phyloP scores from a whole-genome alignment of 192 early-diverging fungal genomes.

The Coemansia sp. region DNA sequence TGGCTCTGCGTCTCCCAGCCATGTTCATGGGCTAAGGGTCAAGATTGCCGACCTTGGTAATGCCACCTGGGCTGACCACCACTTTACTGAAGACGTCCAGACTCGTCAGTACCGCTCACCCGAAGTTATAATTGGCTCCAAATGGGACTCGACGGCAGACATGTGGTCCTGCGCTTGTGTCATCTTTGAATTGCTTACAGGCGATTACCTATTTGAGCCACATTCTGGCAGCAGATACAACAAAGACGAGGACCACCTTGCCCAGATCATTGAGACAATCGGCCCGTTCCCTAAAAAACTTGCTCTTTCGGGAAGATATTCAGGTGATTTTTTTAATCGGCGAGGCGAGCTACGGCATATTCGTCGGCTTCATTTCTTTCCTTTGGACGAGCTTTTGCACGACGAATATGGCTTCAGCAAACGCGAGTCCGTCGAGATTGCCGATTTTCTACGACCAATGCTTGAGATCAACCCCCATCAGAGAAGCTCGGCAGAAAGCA shows the following conservation, averaged over 20 bases:
- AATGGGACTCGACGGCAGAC: slow-evolving; percentile 85
- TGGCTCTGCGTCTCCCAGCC: slow-evolving; percentile 12
- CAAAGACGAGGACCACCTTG: slow-evolving; percentile 97
- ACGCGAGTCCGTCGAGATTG: slow-evolving; percentile 71
- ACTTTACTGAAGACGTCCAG: slow-evolving; percentile 96
- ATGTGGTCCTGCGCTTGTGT: slow-evolving; percentile 96
- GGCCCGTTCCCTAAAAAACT: slow-evolving; percentile 82
- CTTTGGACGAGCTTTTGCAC: slow-evolving; percentile 76
- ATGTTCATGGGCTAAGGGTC: slow-evolving; percentile 60
- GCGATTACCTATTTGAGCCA: slow-evolving; percentile 95
- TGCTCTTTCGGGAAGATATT: slow-evolving; percentile 81
- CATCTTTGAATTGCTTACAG: slow-evolving; percentile 91
- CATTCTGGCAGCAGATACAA: slow-evolving; percentile 77
- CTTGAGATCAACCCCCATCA: slow-evolving; percentile 61
- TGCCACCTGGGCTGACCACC: slow-evolving; percentile 93
- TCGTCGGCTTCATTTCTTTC: slow-evolving; percentile 80
- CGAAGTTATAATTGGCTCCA: slow-evolving; percentile 89
- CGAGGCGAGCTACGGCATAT: slow-evolving; percentile 89
- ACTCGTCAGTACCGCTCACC: slow-evolving; percentile 96
- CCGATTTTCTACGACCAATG: slow-evolving; percentile 86
- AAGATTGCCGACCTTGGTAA: slow-evolving; percentile 98
- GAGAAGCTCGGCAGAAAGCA: slow-evolving; percentile 58
- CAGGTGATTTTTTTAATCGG: slow-evolving; percentile 84
- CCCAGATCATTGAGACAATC: slow-evolving; percentile 93
- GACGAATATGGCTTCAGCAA: slow-evolving; percentile 85